Percentiles rank a stretch among this genome's conserved stretches.
Evolutionary conservation across 306 rosid species (phyloP).

Genomic region (Fagus sylvatica): DNA sequence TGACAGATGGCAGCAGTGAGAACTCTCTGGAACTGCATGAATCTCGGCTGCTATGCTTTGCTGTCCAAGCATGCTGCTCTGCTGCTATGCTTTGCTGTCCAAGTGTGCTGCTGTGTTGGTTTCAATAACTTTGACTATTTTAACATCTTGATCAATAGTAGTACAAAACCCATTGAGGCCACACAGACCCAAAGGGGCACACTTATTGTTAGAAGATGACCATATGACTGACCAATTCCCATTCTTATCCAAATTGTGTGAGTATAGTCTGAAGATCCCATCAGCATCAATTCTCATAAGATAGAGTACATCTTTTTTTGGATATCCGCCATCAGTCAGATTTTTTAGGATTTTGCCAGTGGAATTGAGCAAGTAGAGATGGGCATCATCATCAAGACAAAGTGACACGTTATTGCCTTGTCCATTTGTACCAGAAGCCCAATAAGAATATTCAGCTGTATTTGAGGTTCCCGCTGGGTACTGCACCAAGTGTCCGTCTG

Average conservation of each 20-base stretch:
- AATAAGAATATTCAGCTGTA: not conserved
- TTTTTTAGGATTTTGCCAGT: not conserved
- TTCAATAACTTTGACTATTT: no score
- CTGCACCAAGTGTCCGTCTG: not conserved
- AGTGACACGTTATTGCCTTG: not conserved
- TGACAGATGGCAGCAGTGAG: no score
- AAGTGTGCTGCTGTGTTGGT: no score
- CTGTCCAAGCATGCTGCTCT: no score
- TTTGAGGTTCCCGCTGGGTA: not conserved
- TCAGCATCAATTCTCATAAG: not conserved
- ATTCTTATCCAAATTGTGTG: not conserved
- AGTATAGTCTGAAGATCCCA: not conserved
- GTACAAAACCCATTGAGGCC: not conserved
- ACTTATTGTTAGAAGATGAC: not conserved
- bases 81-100: no score
- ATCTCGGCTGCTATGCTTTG: no score
- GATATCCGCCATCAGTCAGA: not conserved
- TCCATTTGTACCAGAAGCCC: not conserved
- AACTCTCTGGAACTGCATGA: no score
- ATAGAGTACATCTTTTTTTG: not conserved
- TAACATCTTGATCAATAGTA: not conserved
- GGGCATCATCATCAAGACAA: not conserved
- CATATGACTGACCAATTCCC: not conserved
- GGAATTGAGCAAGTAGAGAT: conserved; percentile 2
- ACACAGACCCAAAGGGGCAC: not conserved